Conservation (phyloP, 2,329 filamentous ascomycete species). For the Penicillium sp. region DNA sequence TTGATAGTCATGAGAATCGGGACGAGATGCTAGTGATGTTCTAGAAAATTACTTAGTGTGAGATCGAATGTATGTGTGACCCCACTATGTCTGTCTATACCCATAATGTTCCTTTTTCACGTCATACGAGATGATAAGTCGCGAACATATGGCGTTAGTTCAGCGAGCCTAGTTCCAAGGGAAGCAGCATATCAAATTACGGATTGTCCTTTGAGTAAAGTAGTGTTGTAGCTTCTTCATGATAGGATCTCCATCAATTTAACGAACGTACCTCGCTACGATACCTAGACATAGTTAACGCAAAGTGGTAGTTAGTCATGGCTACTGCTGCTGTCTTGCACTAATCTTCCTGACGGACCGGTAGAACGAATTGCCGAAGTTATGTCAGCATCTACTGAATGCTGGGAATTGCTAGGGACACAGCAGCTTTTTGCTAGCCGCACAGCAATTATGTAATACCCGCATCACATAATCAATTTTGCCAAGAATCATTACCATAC, state of each 20-base stretch:
- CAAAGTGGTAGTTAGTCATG: not conserved
- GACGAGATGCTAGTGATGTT: not conserved
- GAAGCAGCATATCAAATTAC: too few species aligned
- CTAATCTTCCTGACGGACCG: not conserved
- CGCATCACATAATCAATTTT: too few species aligned
- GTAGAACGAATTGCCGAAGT: constrained; percentile 10
- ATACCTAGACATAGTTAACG: not conserved
- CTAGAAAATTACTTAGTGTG: not conserved
- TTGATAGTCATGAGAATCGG: not conserved
- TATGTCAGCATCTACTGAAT: constrained; percentile 9
- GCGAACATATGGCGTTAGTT: too few species aligned
- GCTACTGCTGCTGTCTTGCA: not conserved
- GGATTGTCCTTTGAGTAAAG: too few species aligned
- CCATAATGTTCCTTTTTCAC: not conserved
- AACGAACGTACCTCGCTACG: not conserved
- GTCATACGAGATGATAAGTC: not conserved
- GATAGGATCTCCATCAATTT: not conserved
- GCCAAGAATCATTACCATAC: too few species aligned
- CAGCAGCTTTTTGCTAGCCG: too few species aligned
- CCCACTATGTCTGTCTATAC: not conserved
- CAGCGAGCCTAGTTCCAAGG: too few species aligned
- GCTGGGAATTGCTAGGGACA: too few species aligned
- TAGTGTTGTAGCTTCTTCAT: not conserved
- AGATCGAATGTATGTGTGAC: not conserved
- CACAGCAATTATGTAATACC: too few species aligned